Percentiles rank a stretch among this genome's conserved stretches.
Conservation (phyloP, 108 stramenopile species). For the Epithemia pelagica region DNA sequence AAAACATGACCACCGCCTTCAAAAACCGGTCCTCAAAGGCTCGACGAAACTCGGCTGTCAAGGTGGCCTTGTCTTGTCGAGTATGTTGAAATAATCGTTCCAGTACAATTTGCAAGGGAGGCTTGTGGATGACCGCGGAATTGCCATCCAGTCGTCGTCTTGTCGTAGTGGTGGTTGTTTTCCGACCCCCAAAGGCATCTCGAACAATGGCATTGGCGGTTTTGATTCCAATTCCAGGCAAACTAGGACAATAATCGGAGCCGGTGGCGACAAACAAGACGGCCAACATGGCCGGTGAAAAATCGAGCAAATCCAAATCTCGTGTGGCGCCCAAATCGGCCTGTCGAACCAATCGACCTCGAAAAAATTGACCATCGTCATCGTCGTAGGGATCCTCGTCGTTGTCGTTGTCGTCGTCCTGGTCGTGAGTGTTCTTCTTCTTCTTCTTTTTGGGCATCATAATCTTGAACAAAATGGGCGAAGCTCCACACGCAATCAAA, state of each 20-base stretch:
- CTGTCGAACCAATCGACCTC: conserved; percentile 28
- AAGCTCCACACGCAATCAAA: conserved; percentile 76
- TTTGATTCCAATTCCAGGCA: conserved; percentile 66
- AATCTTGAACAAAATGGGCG: conserved; percentile 78
- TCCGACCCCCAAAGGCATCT: not conserved
- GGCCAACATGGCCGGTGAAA: conserved; percentile 82
- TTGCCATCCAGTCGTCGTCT: not conserved
- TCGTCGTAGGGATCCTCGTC: not conserved
- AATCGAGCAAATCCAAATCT: conserved; percentile 45
- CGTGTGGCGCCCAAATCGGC: conserved; percentile 39
- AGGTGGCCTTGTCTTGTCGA: not conserved
- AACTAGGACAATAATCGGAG: conserved; percentile 87
- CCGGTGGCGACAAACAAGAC: conserved; percentile 89
- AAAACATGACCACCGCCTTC: conserved; percentile 81
- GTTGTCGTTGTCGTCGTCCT: not conserved
- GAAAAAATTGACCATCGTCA: not conserved
- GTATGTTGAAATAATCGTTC: not conserved
- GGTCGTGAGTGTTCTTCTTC: not conserved
- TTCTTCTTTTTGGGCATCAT: conserved; percentile 11
- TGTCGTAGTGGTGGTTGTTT: not conserved
- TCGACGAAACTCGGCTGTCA: conserved; percentile 31
- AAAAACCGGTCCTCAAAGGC: conserved; percentile 72
- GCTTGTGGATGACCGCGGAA: not conserved
- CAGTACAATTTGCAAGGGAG: conserved; percentile 6
- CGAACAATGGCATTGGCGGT: not conserved